Base-by-base conservation (phyloP, 768 basidiomycete species). In the Leccinum obscurum region DNA sequence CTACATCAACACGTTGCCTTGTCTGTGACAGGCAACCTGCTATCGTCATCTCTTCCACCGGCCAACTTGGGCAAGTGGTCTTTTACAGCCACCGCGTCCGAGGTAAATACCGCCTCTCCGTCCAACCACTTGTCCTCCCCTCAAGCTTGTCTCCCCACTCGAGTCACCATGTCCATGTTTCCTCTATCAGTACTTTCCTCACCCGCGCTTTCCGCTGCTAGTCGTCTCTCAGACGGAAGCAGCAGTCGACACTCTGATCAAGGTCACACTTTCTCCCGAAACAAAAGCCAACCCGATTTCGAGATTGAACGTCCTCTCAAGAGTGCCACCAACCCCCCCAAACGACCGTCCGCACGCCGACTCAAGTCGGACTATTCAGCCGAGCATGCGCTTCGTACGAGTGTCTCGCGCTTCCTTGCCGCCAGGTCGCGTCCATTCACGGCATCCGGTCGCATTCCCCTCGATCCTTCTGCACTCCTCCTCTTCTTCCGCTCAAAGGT, bases 401-500 rank as follows among this genome's bases (percentile, higher is more conserved):
- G 80, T 61, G 80, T 91, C 5, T 75, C 82, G 1, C 76, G 77
- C 41, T 71, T 92, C 56, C 75, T 91, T 54, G 75, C 73, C 11
- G 81, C 84, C 14, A 91, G 86, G 70, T 77, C 83, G 34, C 80
- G 79, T 3, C 84, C 87, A 48, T 89, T 87, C 70, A 81, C 85
- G 1, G 80, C 86, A 13, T 83, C 82, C 11, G 90, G 91, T 1
- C 79, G 85, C 34, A 87, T 92, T 52, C 87, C 87, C 7, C 75
- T 90, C 44, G 89, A 91, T 72, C 83, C 87, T 17, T 79, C 84
- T 3, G 82, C 83, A 61, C 75, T 91, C 39, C 82, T 85, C 13
- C 75, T 93, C 56, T 92, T 92, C 78, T 93, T 93, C 77, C 81
- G 90, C 22, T 85, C 89, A 44, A 88, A 89, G 83, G 91, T 87